phyloP scores from a whole-genome alignment of 2,329 filamentous ascomycete genomes.

The Pseudocercospora cruenta region DNA sequence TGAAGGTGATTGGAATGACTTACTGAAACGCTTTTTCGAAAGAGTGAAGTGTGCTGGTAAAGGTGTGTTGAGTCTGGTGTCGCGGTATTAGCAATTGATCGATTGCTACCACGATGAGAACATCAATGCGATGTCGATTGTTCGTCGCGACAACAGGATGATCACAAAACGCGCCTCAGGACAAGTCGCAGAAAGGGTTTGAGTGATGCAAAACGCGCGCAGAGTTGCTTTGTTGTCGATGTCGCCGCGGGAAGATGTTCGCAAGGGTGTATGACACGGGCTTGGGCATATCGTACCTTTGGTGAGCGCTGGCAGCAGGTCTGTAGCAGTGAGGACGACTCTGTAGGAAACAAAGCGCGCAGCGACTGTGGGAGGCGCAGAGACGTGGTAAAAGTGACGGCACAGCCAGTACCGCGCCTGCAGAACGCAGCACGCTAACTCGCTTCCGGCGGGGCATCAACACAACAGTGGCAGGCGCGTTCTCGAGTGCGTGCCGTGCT shows the following conservation, averaged over 20 bases:
- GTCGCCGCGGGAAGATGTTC: neutral
- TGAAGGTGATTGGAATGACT: conserved; percentile 20
- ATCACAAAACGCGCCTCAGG: conserved; percentile 17
- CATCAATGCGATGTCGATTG: conserved; percentile 14
- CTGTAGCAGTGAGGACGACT: neutral
- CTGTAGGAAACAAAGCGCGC: neutral
- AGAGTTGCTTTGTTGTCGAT: conserved; percentile 4
- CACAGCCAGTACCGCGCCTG: neutral
- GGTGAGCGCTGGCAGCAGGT: neutral
- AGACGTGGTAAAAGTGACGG: neutral
- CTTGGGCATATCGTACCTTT: neutral
- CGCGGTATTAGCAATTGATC: conserved; percentile 15
- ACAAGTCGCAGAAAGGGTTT: conserved; percentile 11
- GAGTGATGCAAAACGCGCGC: conserved; percentile 16
- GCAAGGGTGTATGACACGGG: conserved; percentile 1
- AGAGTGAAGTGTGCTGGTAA: conserved; percentile 6
- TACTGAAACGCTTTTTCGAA: conserved; percentile 23
- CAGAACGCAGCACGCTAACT: neutral
- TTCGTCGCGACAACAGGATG: conserved; percentile 7
- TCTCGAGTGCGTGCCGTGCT: too few relatives aligned
- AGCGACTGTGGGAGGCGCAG: neutral
- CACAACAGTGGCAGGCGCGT: neutral
- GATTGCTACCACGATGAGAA: conserved; percentile 9
- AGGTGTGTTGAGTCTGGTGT: conserved; percentile 12
- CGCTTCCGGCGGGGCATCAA: neutral